Evolutionary conservation across 108 stramenopile species (phyloP).

Genomic region (Discostella pseudostelligera): DNA sequence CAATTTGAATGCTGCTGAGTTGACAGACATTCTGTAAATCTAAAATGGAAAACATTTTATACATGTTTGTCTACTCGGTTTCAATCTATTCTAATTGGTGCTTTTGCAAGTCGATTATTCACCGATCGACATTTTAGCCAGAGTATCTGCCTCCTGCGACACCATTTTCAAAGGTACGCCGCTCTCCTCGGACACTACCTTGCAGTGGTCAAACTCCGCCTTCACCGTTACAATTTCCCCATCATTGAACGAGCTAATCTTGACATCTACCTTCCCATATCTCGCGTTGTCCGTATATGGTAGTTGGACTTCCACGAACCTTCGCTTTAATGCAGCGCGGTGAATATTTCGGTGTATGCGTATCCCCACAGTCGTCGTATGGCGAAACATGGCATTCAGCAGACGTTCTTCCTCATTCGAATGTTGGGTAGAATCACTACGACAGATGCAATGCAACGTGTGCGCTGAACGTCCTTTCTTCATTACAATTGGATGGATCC

Average conservation of each 20-base stretch:
- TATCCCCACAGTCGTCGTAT: constrained; percentile 89
- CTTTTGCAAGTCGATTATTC: no score
- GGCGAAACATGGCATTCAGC: constrained; percentile 71
- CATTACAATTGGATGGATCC: constrained; percentile 90
- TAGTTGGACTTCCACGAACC: constrained; percentile 56
- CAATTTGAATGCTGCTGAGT: constrained; percentile 59
- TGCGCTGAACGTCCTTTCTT: constrained; percentile 90
- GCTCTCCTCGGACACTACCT: constrained; percentile 54
- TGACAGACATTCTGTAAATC: constrained; percentile 49
- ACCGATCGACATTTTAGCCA: constrained; percentile 47
- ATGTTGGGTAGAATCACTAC: constrained; percentile 5
- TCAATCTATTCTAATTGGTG: no score
- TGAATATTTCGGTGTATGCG: constrained; percentile 65
- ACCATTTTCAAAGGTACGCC: constrained; percentile 69
- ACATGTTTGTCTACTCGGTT: no score
- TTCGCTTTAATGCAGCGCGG: constrained; percentile 71
- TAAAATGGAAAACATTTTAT: no score
- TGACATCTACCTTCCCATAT: constrained; percentile 65
- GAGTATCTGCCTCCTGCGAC: no score
- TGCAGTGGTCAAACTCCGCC: constrained; percentile 93
- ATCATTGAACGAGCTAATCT: constrained; percentile 68
- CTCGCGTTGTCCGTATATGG: constrained; percentile 45
- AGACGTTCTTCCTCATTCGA: constrained; percentile 30
- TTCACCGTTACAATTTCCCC: constrained; percentile 68
- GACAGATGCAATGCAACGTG: constrained; percentile 80